Evolutionary conservation across 495 filamentous ascomycete species (phyloP), one percentile per base, ranked within the genome.

Genomic region (Daldinia childiae): DNA sequence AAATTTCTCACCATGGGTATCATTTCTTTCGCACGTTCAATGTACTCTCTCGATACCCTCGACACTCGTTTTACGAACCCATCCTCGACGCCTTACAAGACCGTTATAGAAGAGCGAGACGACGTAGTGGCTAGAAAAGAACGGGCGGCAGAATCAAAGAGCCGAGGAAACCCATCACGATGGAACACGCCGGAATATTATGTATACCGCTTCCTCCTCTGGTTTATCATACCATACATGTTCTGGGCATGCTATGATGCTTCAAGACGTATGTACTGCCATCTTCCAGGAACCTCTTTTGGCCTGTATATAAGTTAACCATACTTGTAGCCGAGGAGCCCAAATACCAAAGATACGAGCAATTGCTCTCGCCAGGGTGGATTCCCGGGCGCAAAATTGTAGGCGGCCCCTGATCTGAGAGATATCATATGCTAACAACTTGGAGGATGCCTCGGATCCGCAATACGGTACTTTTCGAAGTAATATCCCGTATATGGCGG

Each of bases 321-420:
- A 27, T 6, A 34, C 50, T 24, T 11, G 19, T 76, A 97, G 94
- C 92, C 58, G 90, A 87, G 39, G 89, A 97, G 80, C 92, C 94
- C 4, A 88, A 91, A 63, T 98, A 96, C 77, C 68, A 84, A 38
- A 92, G 88, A 68, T 98, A 90, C 76, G 84, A 90, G 66, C 79
- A 82, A 52, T 79, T 90, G 1, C 87, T 99, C 17, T 90, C 88
- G 0, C 84, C 88, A 9, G 96, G 95, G 62, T 99, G 95, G 95
- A 93, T 99, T 62, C 90, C 90, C n/a, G 95, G 95, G 15, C 92
- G 94, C 55, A 93, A 92, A 84, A 92, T 98, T 43, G 91, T 93
- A 84, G 78, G 90, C 80, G 30, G 19, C 55, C 56, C 62, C 14
- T 34, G 27, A 38, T 17, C 17, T 34, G 36, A 19, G 15, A 45